Percentiles rank a stretch among this genome's conserved stretches.
Conservation (phyloP, 2,329 filamentous ascomycete species). For the Magnaporthales sp. region DNA sequence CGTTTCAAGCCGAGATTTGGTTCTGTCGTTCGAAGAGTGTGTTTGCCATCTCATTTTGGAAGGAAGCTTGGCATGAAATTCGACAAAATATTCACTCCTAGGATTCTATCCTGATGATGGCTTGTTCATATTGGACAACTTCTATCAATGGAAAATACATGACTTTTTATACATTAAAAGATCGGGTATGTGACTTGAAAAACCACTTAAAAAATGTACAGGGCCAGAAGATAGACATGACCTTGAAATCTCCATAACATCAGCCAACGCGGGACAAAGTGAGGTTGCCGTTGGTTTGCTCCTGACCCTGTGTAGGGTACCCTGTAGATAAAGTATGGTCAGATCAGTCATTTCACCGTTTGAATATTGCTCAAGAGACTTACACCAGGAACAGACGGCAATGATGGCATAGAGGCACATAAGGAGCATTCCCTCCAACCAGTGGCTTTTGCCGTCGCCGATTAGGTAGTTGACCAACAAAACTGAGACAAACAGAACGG, state of each 20-base stretch:
- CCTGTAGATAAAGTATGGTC: background rate
- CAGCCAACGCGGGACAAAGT: background rate
- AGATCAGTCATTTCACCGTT: background rate
- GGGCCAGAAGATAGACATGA: background rate
- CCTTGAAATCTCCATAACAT: background rate
- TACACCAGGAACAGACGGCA: constrained; percentile 53
- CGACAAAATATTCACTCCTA: background rate
- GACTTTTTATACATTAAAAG: background rate
- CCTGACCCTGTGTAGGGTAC: background rate
- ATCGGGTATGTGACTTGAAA: background rate
- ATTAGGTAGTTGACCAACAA: constrained; percentile 83
- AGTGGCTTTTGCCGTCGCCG: constrained; percentile 74
- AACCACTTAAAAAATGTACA: background rate
- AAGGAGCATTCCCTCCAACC: constrained; percentile 68
- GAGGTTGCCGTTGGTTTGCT: background rate
- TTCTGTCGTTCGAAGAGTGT: background rate
- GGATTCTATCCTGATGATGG: background rate
- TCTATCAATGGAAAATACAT: background rate
- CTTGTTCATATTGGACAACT: background rate
- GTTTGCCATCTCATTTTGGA: background rate
- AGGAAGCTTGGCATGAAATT: background rate
- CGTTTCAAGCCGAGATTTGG: background rate
- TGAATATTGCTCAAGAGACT: background rate
- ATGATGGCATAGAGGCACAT: constrained; percentile 77
- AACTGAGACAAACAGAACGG: constrained; percentile 74